Evolutionary conservation across 768 basidiomycete species (phyloP).

Genomic region (Collybia nuda): DNA sequence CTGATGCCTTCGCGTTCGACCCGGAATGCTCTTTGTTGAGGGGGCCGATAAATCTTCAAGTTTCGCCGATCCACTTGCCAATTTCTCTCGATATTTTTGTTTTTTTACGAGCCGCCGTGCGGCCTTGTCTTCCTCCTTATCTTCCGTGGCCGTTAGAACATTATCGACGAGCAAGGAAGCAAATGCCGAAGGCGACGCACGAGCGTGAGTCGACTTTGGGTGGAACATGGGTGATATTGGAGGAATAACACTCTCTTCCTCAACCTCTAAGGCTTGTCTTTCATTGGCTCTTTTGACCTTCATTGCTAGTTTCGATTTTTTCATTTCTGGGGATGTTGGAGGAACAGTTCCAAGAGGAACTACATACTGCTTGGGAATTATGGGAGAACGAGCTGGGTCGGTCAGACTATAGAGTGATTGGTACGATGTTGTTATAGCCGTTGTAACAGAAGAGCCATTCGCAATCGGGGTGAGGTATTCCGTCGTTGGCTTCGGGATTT

Average conservation of each 20-base stretch:
- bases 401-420: constrained; percentile 69
- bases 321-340: constrained; percentile 27
- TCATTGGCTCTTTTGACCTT: constrained; percentile 65
- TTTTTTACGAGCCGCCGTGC: constrained; percentile 30
- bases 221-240: constrained; percentile 58
- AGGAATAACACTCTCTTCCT: constrained; percentile 35
- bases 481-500: constrained; percentile 48
- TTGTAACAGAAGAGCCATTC: constrained; percentile 81
- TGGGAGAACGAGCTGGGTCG: constrained; percentile 40
- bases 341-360: constrained; percentile 37
- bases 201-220: constrained; percentile 48
- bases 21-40: constrained; percentile 20
- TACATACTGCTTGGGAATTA: constrained; percentile 41
- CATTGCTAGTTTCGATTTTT: constrained; percentile 73
- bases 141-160: constrained; percentile 35
- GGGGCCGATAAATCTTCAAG: constrained; percentile 1
- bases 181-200: constrained; percentile 79
- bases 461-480: constrained; percentile 77
- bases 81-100: constrained; percentile 11
- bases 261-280: constrained; percentile 34
- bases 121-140: constrained; percentile 25
- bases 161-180: constrained; percentile 70
- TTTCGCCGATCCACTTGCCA: neutral
- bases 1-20: constrained; percentile 22
- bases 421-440: constrained; percentile 81